These are phyloP conservation scores for Fusarium papillatum DNA, from an alignment of 2,329 filamentous ascomycete species.

Conservation along the genomic window DNA sequence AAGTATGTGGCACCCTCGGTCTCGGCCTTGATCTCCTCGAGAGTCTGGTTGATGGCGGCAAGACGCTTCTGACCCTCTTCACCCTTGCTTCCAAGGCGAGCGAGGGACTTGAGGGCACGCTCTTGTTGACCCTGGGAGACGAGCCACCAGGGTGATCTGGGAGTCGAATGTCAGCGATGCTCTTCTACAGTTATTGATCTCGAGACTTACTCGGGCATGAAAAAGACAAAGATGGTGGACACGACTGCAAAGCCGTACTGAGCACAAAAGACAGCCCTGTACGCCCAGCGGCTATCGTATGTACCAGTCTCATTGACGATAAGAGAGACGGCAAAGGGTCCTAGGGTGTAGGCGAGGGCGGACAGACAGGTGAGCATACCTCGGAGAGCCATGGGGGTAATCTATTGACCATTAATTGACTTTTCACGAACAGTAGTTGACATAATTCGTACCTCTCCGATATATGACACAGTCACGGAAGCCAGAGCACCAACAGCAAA, in stretches of 20 bases:
- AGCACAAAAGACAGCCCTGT: slow-evolving; percentile 48
- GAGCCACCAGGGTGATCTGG: slow-evolving; percentile 55
- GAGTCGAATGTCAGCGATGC: background rate
- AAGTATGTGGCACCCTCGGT: slow-evolving; percentile 53
- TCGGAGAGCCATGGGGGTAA: slow-evolving; percentile 46
- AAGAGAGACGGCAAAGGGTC: slow-evolving; percentile 47
- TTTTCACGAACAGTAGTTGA: background rate
- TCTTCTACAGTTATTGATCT: background rate
- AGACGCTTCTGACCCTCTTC: slow-evolving; percentile 46
- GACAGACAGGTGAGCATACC: slow-evolving; percentile 47
- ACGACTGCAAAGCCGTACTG: slow-evolving; percentile 50
- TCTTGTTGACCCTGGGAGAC: slow-evolving; percentile 49
- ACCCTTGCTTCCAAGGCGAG: slow-evolving; percentile 46
- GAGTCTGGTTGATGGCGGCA: slow-evolving; percentile 46
- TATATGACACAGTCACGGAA: slow-evolving; percentile 46
- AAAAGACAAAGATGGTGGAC: slow-evolving; percentile 46
- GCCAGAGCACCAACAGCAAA: slow-evolving; percentile 49
- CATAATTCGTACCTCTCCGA: slow-evolving; percentile 45
- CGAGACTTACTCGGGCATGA: slow-evolving; percentile 56
- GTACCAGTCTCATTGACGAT: slow-evolving; percentile 49
- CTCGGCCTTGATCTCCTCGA: slow-evolving; percentile 50
- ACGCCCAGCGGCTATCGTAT: slow-evolving; percentile 48
- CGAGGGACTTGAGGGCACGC: slow-evolving; percentile 51
- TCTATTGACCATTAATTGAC: slow-evolving; percentile 10
- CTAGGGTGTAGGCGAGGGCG: slow-evolving; percentile 48